Percentiles rank a stretch among this genome's conserved stretches.
These are phyloP conservation scores for Phytophthora pini DNA, from an alignment of 352 stramenopile genomes.

Conservation along the genomic window DNA sequence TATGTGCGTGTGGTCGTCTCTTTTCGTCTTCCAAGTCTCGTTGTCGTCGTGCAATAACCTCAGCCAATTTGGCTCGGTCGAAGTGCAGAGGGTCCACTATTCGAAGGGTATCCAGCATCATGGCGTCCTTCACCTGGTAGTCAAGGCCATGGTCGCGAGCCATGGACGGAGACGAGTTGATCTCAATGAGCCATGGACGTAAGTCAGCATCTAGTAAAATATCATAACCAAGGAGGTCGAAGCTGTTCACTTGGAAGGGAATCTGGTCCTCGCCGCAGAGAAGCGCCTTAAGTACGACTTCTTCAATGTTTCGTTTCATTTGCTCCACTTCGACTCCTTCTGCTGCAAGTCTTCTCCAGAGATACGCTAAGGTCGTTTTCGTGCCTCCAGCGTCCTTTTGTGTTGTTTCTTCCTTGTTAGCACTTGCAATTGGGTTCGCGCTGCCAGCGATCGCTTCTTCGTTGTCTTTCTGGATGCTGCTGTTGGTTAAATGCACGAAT, in stretches of 20 bases:
- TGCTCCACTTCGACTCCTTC: slow-evolving; percentile 70
- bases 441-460: slow-evolving; percentile 53
- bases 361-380: slow-evolving; percentile 83
- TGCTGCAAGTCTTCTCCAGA: slow-evolving; percentile 73
- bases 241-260: slow-evolving; percentile 91
- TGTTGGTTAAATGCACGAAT: slow-evolving; percentile 96
- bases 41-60: slow-evolving; percentile 72
- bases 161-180: slow-evolving; percentile 95
- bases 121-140: slow-evolving; percentile 87
- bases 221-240: slow-evolving; percentile 96
- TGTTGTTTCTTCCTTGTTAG: slow-evolving; percentile 25
- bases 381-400: slow-evolving; percentile 68
- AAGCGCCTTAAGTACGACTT: slow-evolving; percentile 90
- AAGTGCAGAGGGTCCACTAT: slow-evolving; percentile 87
- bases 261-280: slow-evolving; percentile 91
- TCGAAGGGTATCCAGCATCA: slow-evolving; percentile 90
- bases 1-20: slow-evolving; percentile 62
- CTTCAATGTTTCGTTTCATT: slow-evolving; percentile 73
- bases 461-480: slow-evolving; percentile 92
- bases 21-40: slow-evolving; percentile 61
- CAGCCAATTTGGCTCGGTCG: slow-evolving; percentile 71
- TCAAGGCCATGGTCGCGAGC: slow-evolving; percentile 89
- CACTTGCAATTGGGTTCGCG: slow-evolving; percentile 30
- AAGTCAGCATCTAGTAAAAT: slow-evolving; percentile 92
- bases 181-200: slow-evolving; percentile 95